Evolutionary conservation across 129 eudicot species (phyloP).

Genomic region (Smallanthus sonchifolius): DNA sequence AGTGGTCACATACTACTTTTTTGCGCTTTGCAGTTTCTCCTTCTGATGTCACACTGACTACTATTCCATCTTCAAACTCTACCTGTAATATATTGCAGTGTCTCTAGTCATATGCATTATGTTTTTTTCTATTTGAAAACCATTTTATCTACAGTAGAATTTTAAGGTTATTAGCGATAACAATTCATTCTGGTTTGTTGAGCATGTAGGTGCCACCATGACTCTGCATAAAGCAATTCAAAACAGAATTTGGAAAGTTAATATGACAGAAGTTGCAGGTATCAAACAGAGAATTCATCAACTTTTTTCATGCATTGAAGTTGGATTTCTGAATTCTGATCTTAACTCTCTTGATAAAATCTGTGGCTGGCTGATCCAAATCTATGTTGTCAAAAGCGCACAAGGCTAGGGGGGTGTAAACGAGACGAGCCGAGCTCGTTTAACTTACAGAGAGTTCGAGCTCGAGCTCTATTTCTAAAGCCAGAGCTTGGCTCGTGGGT

Average conservation of each 20-base stretch:
- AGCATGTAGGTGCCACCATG: conserved; percentile 74
- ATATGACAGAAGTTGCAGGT: background rate
- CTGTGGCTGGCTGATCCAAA: conserved; percentile 64
- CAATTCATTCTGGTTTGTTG: conserved; percentile 70
- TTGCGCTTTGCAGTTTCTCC: conserved; percentile 75
- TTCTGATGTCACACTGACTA: conserved; percentile 61
- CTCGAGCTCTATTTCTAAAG: too few relatives aligned
- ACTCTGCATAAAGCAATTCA: background rate
- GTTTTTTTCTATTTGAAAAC: background rate
- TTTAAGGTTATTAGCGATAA: conserved; percentile 15
- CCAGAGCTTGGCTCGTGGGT: too few relatives aligned
- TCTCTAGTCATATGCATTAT: conserved; percentile 6
- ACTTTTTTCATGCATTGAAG: background rate
- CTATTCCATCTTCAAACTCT: conserved; percentile 54
- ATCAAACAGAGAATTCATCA: background rate
- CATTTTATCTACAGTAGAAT: background rate
- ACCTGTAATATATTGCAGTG: conserved; percentile 34
- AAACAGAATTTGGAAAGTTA: background rate
- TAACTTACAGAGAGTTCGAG: too few relatives aligned
- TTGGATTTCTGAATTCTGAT: conserved; percentile 36
- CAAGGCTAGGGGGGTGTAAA: too few relatives aligned
- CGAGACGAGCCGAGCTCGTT: too few relatives aligned
- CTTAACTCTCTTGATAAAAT: conserved; percentile 64
- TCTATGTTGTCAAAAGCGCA: too few relatives aligned
- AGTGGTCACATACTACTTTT: conserved; percentile 68